Percentiles rank a stretch among this genome's conserved stretches.
Conservation (phyloP, 2,329 filamentous ascomycete genomes). For the Sarocladium kiliense region DNA sequence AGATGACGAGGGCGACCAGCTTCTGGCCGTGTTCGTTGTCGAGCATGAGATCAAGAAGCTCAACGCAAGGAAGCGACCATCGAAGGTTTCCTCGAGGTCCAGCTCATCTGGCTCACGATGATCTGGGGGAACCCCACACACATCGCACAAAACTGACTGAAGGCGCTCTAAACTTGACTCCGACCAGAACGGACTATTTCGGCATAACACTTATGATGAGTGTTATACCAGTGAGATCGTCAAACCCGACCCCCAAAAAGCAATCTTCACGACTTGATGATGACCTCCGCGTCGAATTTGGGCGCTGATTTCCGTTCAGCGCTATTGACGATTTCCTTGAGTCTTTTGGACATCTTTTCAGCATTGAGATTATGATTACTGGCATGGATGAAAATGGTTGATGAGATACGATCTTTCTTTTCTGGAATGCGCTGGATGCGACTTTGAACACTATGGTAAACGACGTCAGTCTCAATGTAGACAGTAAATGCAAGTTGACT, state of each 20-base stretch:
- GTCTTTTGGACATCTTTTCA: slow-evolving; percentile 26
- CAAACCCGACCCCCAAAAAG: too few species aligned
- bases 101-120: background rate
- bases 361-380: slow-evolving; percentile 24
- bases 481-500: slow-evolving; percentile 16
- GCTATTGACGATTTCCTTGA: slow-evolving; percentile 29
- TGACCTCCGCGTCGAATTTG: slow-evolving; percentile 17
- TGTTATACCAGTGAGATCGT: too few species aligned
- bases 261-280: slow-evolving; percentile 13
- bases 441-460: background rate
- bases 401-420: slow-evolving; percentile 30
- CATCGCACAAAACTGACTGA: too few species aligned
- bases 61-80: slow-evolving; percentile 25
- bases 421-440: slow-evolving; percentile 19
- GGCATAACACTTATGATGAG: too few species aligned
- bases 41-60: slow-evolving; percentile 35
- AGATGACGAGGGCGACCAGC: slow-evolving; percentile 24
- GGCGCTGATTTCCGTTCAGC: slow-evolving; percentile 27
- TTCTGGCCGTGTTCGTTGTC: slow-evolving; percentile 29
- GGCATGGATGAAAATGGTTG: slow-evolving; percentile 29
- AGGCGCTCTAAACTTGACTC: too few species aligned
- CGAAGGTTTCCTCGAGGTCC: slow-evolving; percentile 15
- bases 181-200: too few species aligned
- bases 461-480: background rate
- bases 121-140: background rate